phyloP scores from a whole-genome alignment of 805 yeast genomes.

The Saccharomycopsis sp. region DNA sequence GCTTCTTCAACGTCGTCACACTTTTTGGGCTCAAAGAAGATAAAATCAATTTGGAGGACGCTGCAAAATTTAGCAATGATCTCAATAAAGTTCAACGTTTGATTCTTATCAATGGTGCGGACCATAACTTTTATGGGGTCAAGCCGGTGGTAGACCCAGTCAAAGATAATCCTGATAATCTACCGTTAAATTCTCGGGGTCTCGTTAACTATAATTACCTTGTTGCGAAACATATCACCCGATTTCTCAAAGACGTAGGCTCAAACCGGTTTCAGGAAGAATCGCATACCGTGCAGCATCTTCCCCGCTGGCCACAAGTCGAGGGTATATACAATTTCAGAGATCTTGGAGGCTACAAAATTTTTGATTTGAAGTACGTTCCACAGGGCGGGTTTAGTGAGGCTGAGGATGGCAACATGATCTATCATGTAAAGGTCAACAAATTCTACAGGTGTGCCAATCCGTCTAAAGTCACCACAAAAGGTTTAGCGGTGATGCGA shows the following conservation, averaged over 20 bases:
- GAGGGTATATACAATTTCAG: conserved; percentile 71
- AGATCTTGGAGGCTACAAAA: conserved; percentile 71
- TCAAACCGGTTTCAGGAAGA: conserved; percentile 42
- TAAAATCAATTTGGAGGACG: conserved; percentile 59
- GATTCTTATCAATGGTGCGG: conserved; percentile 57
- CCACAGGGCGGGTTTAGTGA: background rate
- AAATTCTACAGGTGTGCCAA: conserved; percentile 59
- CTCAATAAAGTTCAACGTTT: conserved; percentile 45
- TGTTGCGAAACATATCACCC: conserved; percentile 46
- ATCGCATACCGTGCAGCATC: conserved; percentile 32
- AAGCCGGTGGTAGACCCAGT: conserved; percentile 30
- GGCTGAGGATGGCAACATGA: background rate
- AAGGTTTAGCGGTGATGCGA: conserved; percentile 39
- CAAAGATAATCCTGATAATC: conserved; percentile 26
- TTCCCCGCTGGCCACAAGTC: conserved; percentile 52
- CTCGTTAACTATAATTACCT: conserved; percentile 51
- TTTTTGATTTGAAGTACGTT: conserved; percentile 28
- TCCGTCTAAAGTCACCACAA: conserved; percentile 42
- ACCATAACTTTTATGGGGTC: conserved; percentile 71
- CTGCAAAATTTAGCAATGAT: conserved; percentile 47
- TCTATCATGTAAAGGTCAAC: conserved; percentile 43
- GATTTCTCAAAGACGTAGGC: conserved; percentile 29
- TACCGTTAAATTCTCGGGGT: conserved; percentile 40
- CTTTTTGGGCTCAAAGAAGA: conserved; percentile 66
- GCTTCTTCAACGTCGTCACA: conserved; percentile 48